Evolutionary conservation across 495 filamentous ascomycete species (phyloP).

Genomic region (Trichoderma virens): DNA sequence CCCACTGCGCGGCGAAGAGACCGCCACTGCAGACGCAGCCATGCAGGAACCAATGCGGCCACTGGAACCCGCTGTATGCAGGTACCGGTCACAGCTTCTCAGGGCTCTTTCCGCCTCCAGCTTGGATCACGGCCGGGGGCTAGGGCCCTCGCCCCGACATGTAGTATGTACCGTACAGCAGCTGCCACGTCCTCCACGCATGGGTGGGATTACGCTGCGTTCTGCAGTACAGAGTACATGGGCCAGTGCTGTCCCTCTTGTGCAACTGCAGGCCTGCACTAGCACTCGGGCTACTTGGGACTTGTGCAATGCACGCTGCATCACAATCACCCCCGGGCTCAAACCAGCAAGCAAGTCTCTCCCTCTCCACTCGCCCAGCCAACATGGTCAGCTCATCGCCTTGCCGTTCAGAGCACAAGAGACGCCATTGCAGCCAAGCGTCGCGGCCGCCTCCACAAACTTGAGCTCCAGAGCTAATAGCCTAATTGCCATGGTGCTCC

Average conservation of each 20-base stretch:
- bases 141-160: neutral
- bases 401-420: neutral
- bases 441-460: neutral
- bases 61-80: constrained; percentile 1
- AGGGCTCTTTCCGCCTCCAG: constrained; percentile 3
- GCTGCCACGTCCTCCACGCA: neutral
- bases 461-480: neutral
- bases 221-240: neutral
- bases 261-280: neutral
- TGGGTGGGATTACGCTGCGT: too few relatives aligned
- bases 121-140: neutral
- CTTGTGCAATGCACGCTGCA: constrained; percentile 2
- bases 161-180: neutral
- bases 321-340: neutral
- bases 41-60: constrained; percentile 8
- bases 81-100: constrained; percentile 1
- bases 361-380: neutral
- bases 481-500: neutral
- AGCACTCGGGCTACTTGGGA: neutral
- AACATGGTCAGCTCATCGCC: constrained; percentile 4
- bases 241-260: neutral
- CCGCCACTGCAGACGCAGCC: constrained; percentile 5
- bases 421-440: neutral
- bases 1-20: constrained; percentile 3
- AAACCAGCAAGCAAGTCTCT: neutral